Evolutionary conservation across 257 asterid species (phyloP).

Genomic region (Coffea canephora): DNA sequence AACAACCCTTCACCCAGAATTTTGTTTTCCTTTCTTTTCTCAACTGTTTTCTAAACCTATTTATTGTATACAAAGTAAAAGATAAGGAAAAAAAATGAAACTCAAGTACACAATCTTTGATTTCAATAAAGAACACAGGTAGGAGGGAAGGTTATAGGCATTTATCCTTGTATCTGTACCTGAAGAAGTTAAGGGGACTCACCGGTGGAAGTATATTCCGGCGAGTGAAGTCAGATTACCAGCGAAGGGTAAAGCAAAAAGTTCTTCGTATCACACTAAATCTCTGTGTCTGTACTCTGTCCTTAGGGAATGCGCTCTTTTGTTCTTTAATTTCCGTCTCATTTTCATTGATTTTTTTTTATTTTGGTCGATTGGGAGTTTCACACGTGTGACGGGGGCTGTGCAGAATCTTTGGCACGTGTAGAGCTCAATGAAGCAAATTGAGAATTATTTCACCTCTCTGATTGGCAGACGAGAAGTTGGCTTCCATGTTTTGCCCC

Average conservation of each 20-base stretch:
- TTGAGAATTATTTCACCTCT: too few relatives aligned
- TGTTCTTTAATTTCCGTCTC: too few relatives aligned
- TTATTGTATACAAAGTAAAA: not conserved
- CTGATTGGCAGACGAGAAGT: too few relatives aligned
- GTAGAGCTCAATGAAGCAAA: too few relatives aligned
- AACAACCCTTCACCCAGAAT: not conserved
- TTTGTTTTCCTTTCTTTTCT: not conserved
- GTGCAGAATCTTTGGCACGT: too few relatives aligned
- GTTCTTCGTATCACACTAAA: not conserved
- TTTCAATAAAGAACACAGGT: not conserved
- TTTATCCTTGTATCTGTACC: not conserved
- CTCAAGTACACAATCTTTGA: not conserved
- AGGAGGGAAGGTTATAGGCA: not conserved
- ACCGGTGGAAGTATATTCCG: constrained; percentile 4
- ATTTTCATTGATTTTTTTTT: too few relatives aligned
- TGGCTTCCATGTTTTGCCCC: too few relatives aligned
- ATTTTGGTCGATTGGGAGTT: too few relatives aligned
- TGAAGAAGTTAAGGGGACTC: not conserved
- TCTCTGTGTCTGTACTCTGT: not conserved
- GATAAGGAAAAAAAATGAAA: not conserved
- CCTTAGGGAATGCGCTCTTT: too few relatives aligned
- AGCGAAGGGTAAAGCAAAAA: not conserved
- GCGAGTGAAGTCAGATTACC: not conserved
- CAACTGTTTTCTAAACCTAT: not conserved
- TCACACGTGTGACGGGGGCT: not conserved